Base-by-base conservation (phyloP, 2,329 filamentous ascomycete genomes). In the Arthrobotrys megalospora region DNA sequence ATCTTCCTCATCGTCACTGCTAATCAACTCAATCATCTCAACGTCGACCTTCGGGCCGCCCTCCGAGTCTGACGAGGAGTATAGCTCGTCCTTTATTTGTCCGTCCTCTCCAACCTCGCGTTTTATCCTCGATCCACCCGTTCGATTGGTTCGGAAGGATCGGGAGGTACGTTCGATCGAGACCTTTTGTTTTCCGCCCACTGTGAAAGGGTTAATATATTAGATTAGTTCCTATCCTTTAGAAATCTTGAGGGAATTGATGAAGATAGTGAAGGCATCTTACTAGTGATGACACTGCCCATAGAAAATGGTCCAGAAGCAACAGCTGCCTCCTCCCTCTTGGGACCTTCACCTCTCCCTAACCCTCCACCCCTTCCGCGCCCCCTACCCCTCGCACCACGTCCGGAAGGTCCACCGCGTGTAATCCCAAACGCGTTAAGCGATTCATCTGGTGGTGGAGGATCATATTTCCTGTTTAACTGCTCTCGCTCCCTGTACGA, bases 301-400 rank as follows among this genome's bases (percentile, higher is more conserved):
- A 81, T 45, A 4, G 81, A 79, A 34, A 82, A 82, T 1, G 81
- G 81, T 5, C 80, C 81, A 36, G 80, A 81, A 8, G 81, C 81
- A 32, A 80, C 75, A 47, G 72, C 65, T 1, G 48, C 32, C 11
- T 75, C 55, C 7, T 69, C 71, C 28, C 64, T 21, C 48, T 53
- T 58, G 8, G 16, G n/a, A 36, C 41, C 65, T 12, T 70, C 76
- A 6, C 64, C 52, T 66, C 76, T 19, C 36, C 73, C 52, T 38
- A 60, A 16, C 0, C 68, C 24, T 28, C 24, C 60, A 21, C 79
- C 80, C 19, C 81, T 66, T 16, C 80, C 66, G 12, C 80, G 68
- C 8, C 80, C 79, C 70, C 80, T 77, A 14, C 78, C 71, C 45
- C 80, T 75, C 16, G 72, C 52, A 58, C 71, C 75, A 60, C 79